These are phyloP conservation scores for Favolaschia claudopus DNA, from an alignment of 768 basidiomycete genomes.

Conservation along the genomic window DNA sequence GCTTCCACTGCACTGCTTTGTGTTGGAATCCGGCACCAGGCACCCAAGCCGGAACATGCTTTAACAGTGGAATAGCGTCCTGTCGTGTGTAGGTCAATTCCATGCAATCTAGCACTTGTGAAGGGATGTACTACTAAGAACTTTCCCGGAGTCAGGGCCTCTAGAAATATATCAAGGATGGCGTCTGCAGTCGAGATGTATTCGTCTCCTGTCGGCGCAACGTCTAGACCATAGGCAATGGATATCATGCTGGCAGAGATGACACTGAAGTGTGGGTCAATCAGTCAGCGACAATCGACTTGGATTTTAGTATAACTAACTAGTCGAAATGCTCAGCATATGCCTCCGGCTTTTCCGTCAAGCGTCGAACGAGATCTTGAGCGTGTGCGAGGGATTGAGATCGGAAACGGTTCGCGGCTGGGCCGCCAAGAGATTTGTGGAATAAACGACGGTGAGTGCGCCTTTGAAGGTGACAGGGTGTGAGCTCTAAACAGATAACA, in stretches of 20 bases:
- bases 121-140: background rate
- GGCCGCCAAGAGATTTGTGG: background rate
- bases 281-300: background rate
- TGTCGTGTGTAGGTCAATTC: background rate
- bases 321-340: background rate
- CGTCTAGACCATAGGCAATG: background rate
- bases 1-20: slow-evolving; percentile 23
- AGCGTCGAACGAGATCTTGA: too few species aligned
- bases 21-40: slow-evolving; percentile 27
- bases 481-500: background rate
- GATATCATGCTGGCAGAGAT: background rate
- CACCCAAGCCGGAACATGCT: slow-evolving; percentile 27
- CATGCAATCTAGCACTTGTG: background rate
- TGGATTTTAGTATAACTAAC: background rate
- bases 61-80: slow-evolving; percentile 30
- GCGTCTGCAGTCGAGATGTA: background rate
- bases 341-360: background rate
- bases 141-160: background rate
- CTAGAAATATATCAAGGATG: background rate
- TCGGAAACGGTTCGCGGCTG: background rate
- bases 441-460: background rate
- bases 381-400: too few species aligned
- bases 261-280: background rate
- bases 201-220: background rate
- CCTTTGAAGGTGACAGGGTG: background rate